Evolutionary conservation across 768 basidiomycete species (phyloP), one percentile per base, ranked within the genome.

Genomic region (Leccinum pellstonianum): DNA sequence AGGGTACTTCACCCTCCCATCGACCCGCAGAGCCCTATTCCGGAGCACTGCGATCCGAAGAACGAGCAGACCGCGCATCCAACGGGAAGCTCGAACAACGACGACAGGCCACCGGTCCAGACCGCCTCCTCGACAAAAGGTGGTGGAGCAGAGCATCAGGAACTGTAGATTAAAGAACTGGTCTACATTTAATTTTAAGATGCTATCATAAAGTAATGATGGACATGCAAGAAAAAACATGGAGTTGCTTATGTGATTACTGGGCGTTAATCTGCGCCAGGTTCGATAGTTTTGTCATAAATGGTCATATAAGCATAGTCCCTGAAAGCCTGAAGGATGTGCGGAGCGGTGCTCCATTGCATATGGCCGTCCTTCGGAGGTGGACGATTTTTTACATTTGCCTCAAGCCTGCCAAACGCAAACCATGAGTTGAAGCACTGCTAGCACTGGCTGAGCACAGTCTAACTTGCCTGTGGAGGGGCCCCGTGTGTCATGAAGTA

Each of bases 1-100:
- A 84, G 75, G 57, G 91, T 97, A 21, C 75, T 79, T 4, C 91
- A 93, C 69, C 81, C 77, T 48, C 85, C 90, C 31, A 91, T 91
- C 70, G 88, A 93, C 74, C 90, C 90, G 47, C 70, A 76, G 29
- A 87, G 81, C 64, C 86, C 90, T n/a, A 80, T 89, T 65, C 90
- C 86, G 19, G 84, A 82, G 63, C 88, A 86, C 59, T 93, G 91
- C 69, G 80, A 90, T 63, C 77, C 86, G 37, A 83, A 86, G 77
- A 84, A 87, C 67, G 76, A 74, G 57, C 66, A 66, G 53, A 64
- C 63, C 41, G 58, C 51, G 33, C 68, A 64, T 41, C 74, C 74
- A 49, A 69, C 62, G 29, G 70, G 71, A 57, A 66, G 68, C 55
- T 67, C 69, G 27, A 73, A 73, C 56, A 67, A 68, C 46, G 33